Evolutionary conservation across 1,284 basidiomycete genomes (phyloP).

Genomic region (Thelephora terrestris): DNA sequence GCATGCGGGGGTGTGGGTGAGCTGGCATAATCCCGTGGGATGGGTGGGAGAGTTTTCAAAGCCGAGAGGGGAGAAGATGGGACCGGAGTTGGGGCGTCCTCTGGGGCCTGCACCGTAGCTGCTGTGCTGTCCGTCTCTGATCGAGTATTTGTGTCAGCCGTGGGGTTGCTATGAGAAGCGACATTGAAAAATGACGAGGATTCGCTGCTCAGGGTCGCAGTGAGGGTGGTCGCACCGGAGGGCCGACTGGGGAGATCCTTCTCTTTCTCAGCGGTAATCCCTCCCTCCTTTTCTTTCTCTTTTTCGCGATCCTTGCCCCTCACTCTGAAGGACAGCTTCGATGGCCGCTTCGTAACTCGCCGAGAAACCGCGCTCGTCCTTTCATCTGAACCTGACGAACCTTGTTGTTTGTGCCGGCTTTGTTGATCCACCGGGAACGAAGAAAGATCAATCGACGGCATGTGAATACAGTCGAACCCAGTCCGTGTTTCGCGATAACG

Average conservation of each 20-base stretch:
- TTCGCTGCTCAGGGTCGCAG: conserved; percentile 56
- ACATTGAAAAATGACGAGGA: conserved; percentile 78
- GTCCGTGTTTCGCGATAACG: conserved; percentile 85
- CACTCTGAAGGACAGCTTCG: conserved; percentile 60
- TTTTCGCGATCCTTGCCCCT: conserved; percentile 35
- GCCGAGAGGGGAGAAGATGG: conserved; percentile 27
- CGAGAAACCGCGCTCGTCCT: conserved; percentile 32
- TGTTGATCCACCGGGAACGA: conserved; percentile 36
- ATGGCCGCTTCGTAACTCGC: conserved; percentile 61
- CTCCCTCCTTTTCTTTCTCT: conserved; percentile 25
- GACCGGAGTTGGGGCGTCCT: conserved; percentile 23
- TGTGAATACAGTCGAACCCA: conserved; percentile 94
- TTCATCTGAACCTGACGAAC: conserved; percentile 39
- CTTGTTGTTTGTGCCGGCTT: conserved; percentile 37
- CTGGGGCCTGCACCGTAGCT: conserved; percentile 22
- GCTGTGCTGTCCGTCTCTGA: conserved; percentile 22
- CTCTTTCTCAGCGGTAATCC: conserved; percentile 22
- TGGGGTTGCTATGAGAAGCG: conserved; percentile 41
- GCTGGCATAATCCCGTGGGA: conserved; percentile 51
- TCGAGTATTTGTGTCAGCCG: conserved; percentile 27
- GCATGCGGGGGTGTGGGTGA: conserved; percentile 25
- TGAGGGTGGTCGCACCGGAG: conserved; percentile 42
- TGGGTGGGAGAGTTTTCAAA: conserved; percentile 58
- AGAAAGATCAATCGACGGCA: conserved; percentile 85
- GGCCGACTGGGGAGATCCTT: conserved; percentile 40